These are phyloP conservation scores for Exophiala xenobiotica DNA, from an alignment of 2,329 filamentous ascomycete genomes.

Conservation along the genomic window DNA sequence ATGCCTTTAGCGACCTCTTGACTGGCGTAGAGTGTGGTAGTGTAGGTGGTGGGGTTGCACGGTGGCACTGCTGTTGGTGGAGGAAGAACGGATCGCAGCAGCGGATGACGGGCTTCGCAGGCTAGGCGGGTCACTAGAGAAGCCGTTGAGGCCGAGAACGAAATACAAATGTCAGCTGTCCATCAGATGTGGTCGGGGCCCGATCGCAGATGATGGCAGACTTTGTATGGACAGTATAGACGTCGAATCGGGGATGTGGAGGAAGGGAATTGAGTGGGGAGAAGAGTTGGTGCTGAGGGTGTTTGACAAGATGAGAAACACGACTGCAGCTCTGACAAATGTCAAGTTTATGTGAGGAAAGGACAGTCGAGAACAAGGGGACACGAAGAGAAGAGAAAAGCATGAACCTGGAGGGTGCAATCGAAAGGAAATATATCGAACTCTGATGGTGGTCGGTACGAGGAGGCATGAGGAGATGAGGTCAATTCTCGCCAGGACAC, in stretches of 20 bases:
- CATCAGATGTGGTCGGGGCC: neutral
- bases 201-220: neutral
- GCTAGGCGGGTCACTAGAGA: conserved; percentile 2
- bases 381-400: neutral
- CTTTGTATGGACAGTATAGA: neutral
- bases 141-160: neutral
- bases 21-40: neutral
- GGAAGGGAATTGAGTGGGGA: neutral
- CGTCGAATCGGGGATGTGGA: neutral
- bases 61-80: conserved; percentile 10
- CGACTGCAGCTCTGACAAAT: neutral
- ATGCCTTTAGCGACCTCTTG: conserved; percentile 3
- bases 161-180: neutral
- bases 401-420: neutral
- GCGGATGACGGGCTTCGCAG: neutral
- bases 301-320: conserved; percentile 3
- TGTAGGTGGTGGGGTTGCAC: conserved; percentile 4
- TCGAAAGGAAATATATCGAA: neutral
- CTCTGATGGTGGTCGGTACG: neutral
- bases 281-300: neutral
- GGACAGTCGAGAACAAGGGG: conserved; percentile 7
- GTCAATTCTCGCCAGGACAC: neutral
- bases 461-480: neutral
- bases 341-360: neutral
- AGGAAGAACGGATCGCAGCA: neutral